These are phyloP conservation scores for Lupinus albus DNA, from an alignment of 306 rosid species.

Conservation along the genomic window DNA sequence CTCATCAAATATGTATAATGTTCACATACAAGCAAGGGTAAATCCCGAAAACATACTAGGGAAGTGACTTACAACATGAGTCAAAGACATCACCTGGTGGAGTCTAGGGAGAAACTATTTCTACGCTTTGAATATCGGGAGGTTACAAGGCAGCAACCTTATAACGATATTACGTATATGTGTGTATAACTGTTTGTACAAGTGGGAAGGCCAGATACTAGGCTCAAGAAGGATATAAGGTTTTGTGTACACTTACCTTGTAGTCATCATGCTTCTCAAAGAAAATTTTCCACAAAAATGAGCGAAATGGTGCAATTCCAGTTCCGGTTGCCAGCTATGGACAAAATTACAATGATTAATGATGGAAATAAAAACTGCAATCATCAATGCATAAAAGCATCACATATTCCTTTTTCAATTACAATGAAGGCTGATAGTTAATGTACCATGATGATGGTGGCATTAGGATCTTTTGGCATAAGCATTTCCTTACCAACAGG, in stretches of 20 bases:
- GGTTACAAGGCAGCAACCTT: too few relatives aligned
- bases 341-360: constrained; percentile 31
- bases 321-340: constrained; percentile 94
- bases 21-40: too few relatives aligned
- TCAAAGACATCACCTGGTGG: too few relatives aligned
- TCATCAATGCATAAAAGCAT: neutral
- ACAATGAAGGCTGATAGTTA: constrained; percentile 8
- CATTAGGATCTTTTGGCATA: constrained; percentile 96
- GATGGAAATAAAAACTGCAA: constrained; percentile 18
- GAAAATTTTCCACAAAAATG: constrained; percentile 96
- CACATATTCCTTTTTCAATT: neutral
- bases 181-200: too few relatives aligned
- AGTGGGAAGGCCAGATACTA: neutral
- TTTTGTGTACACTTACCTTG: constrained; percentile 51
- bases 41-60: too few relatives aligned
- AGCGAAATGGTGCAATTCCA: constrained; percentile 94
- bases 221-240: neutral
- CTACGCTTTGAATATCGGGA: too few relatives aligned
- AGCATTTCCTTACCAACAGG: constrained; percentile 99
- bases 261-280: constrained; percentile 94
- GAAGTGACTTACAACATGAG: too few relatives aligned
- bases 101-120: too few relatives aligned
- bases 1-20: constrained; percentile 3
- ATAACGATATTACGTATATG: too few relatives aligned
- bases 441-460: constrained; percentile 83